phyloP scores from a whole-genome alignment of 2,329 filamentous ascomycete genomes.

The Penicillium sp. region DNA sequence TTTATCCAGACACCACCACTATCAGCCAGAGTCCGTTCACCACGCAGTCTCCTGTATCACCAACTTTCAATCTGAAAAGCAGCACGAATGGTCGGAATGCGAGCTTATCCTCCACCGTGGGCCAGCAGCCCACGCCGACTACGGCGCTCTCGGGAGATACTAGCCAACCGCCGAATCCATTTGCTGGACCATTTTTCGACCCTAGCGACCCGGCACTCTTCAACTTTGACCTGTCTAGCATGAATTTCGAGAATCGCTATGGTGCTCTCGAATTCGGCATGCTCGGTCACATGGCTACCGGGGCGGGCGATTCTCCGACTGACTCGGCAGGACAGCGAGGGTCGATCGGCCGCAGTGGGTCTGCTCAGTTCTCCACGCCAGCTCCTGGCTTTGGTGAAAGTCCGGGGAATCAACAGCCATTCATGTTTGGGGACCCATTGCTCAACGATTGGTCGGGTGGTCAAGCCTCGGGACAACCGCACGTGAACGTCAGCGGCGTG shows the following conservation, averaged over 20 bases:
- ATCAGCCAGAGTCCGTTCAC: constrained; percentile 62
- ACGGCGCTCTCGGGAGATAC: constrained; percentile 58
- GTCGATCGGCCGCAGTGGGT: constrained; percentile 53
- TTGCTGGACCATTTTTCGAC: constrained; percentile 73
- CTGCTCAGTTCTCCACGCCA: constrained; percentile 48
- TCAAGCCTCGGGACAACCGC: constrained; percentile 40
- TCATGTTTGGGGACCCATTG: constrained; percentile 54
- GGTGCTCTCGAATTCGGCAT: constrained; percentile 95
- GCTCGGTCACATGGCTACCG: constrained; percentile 94
- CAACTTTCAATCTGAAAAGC: constrained; percentile 67
- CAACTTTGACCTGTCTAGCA: constrained; percentile 92
- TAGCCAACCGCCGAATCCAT: constrained; percentile 48
- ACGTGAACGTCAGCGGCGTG: constrained; percentile 44
- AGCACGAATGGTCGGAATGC: constrained; percentile 45
- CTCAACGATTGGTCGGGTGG: constrained; percentile 54
- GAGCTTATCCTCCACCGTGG: constrained; percentile 47
- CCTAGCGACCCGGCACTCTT: constrained; percentile 90
- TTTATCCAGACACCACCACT: constrained; percentile 56
- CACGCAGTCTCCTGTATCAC: constrained; percentile 73
- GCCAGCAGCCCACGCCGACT: constrained; percentile 54
- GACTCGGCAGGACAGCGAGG: constrained; percentile 61
- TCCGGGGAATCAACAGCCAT: constrained; percentile 51
- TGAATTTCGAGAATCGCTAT: constrained; percentile 96
- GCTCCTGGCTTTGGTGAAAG: constrained; percentile 53
- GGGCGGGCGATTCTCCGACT: constrained; percentile 77